Conservation (phyloP, 257 asterid species). For the Parsonsia alboflavescens region DNA sequence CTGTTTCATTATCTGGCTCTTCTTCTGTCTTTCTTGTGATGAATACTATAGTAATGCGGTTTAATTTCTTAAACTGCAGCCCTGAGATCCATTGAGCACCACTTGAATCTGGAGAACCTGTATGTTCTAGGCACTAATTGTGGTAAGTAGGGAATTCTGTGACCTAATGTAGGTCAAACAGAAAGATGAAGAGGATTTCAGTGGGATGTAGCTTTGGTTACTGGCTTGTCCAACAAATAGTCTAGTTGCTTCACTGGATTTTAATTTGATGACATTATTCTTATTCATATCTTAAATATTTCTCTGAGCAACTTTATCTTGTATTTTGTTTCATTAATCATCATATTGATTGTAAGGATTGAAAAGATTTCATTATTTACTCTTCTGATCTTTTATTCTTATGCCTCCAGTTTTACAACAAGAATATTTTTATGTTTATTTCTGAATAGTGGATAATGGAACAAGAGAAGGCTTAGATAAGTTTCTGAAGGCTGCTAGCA, state of each 20-base stretch:
- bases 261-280: not conserved
- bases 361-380: not conserved
- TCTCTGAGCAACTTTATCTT: not conserved
- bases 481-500: conserved; percentile 95
- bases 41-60: conserved; percentile 55
- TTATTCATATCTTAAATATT: not conserved
- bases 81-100: conserved; percentile 79
- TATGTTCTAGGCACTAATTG: conserved; percentile 96
- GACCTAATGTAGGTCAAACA: not conserved
- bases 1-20: conserved; percentile 15
- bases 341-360: conserved; percentile 1
- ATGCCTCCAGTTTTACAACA: not conserved
- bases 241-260: not conserved
- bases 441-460: conserved; percentile 82
- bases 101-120: conserved; percentile 92
- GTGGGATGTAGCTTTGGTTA: not conserved
- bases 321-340: not conserved
- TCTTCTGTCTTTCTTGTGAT: conserved; percentile 35
- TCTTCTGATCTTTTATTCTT: not conserved
- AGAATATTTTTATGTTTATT: not conserved
- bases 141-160: conserved; percentile 42
- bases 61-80: conserved; percentile 87
- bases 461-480: conserved; percentile 92
- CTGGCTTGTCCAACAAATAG: not conserved
- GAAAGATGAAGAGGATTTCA: not conserved